Base-by-base conservation (phyloP, 352 stramenopile genomes). In the Phytophthora lateralis region DNA sequence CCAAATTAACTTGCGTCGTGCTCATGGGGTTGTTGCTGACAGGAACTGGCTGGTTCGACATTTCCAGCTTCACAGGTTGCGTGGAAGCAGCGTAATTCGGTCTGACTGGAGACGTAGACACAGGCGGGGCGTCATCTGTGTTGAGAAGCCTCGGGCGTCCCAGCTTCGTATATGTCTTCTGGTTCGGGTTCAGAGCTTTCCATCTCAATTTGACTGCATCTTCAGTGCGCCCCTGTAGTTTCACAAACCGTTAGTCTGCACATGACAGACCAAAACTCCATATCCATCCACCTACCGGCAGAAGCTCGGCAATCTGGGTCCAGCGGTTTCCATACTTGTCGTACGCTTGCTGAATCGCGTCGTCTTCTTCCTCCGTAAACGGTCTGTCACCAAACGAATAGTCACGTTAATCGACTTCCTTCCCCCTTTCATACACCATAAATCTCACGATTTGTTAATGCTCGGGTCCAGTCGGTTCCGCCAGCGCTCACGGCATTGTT, bases 401-500 rank as follows among this genome's bases (percentile, higher is more conserved):
- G 14, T 37, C 42, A 6, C 6, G 6, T 65, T 55, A 66, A 21
- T 55, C 30, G 4, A 43, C 32, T 32, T 30, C 21, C 38, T 12
- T 11, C 10, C 26, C 2, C 26, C 26, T 6, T 29, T n/a, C n/a
- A n/a, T 29, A 29, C 26, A 2, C 2, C 26, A 29, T 29, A 6
- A 30, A 30, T 30, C 77, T 43, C 67, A 93, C 85, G 78, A 76
- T 75, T 92, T 93, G 69, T 93, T 95, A 63, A 98, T 91, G 50
- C 87, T 95, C 12, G 96, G 96, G 71, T 98, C 94, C 53, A 99
- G 71, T 58, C 98, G 95, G 72, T 99, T 99, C 41, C 97, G 80
- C 90, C 96, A 99, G 32, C 96, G 94, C 65, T 99, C 96, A 20
- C 96, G 89, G 57, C 96, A 99, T 67, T 98, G 96, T 69, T 99